A percentile compares a stretch with the other conserved stretches of the same genome.
Conservation (phyloP, 192 early-diverging fungal species). For the Coemansia sp. region DNA sequence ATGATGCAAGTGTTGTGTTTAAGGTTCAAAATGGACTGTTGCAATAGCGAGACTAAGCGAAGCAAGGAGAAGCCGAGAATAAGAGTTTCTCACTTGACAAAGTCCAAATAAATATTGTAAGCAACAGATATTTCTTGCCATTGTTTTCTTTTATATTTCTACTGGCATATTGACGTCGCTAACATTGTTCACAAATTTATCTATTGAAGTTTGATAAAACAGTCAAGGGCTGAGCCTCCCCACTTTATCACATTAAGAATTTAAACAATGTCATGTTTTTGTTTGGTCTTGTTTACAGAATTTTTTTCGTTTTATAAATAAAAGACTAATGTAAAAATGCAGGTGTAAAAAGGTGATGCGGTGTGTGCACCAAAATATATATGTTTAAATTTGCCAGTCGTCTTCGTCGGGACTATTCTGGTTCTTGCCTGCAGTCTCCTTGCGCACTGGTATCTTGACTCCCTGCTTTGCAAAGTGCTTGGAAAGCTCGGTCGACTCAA, state of each 20-base stretch:
- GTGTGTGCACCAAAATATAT: neutral
- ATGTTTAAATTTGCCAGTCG: conserved; percentile 17
- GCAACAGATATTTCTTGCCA: neutral
- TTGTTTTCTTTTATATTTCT: neutral
- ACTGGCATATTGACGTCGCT: neutral
- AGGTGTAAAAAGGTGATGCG: neutral
- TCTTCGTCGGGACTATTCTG: conserved; percentile 17
- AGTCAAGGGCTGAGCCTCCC: neutral
- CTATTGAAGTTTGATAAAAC: too few relatives aligned
- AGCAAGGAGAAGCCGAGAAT: neutral
- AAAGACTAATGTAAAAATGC: neutral
- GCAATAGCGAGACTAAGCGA: neutral
- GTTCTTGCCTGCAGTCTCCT: conserved; percentile 53
- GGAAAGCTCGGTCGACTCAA: conserved; percentile 67
- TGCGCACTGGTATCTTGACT: conserved; percentile 74
- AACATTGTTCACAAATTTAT: too few relatives aligned
- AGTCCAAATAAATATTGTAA: neutral
- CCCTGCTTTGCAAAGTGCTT: conserved; percentile 73
- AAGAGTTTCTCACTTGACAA: neutral
- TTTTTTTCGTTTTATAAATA: neutral
- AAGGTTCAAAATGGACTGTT: neutral
- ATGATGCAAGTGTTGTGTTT: neutral
- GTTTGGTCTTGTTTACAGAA: neutral
- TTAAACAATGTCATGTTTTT: neutral
- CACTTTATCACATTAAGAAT: neutral